Conservation (phyloP, 257 asterid genomes). For the Primulina eburnea region DNA sequence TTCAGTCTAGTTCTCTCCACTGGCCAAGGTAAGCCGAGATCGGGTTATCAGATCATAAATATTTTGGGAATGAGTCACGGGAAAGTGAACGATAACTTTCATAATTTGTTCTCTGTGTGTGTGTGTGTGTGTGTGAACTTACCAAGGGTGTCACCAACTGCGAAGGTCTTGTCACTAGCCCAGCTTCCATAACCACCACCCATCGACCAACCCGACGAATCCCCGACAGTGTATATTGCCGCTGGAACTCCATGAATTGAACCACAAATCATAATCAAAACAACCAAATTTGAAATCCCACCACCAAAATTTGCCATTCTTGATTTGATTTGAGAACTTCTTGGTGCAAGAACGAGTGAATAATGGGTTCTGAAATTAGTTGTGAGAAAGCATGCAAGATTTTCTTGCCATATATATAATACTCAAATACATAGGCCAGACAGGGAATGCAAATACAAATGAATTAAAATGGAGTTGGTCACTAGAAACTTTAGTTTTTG, state of each 20-base stretch:
- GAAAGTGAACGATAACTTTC: no score
- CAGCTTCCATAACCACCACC: slow-evolving; percentile 57
- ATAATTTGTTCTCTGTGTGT: neutral
- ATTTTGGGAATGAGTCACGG: no score
- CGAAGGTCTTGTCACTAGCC: slow-evolving; percentile 54
- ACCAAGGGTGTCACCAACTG: slow-evolving; percentile 76
- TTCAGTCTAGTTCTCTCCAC: no score
- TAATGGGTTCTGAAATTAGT: slow-evolving; percentile 6
- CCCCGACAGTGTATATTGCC: slow-evolving; percentile 66
- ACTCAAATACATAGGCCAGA: slow-evolving; percentile 16
- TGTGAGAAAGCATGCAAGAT: slow-evolving; percentile 23
- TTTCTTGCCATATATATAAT: neutral
- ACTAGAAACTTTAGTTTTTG: slow-evolving; percentile 29
- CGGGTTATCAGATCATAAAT: no score
- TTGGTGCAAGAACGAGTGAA: neutral
- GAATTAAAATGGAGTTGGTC: slow-evolving; percentile 44
- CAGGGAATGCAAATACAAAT: neutral
- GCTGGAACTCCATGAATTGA: slow-evolving; percentile 31
- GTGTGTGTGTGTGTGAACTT: slow-evolving; percentile 4
- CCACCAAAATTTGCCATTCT: slow-evolving; percentile 39
- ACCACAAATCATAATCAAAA: slow-evolving; percentile 29
- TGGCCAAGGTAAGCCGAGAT: no score
- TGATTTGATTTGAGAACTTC: neutral
- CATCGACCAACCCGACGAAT: slow-evolving; percentile 62
- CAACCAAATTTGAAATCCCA: slow-evolving; percentile 19